A percentile compares a stretch with the other conserved stretches of the same genome.
phyloP scores from a whole-genome alignment of 176 grass and related monocot species.

The Phyllostachys edulis region DNA sequence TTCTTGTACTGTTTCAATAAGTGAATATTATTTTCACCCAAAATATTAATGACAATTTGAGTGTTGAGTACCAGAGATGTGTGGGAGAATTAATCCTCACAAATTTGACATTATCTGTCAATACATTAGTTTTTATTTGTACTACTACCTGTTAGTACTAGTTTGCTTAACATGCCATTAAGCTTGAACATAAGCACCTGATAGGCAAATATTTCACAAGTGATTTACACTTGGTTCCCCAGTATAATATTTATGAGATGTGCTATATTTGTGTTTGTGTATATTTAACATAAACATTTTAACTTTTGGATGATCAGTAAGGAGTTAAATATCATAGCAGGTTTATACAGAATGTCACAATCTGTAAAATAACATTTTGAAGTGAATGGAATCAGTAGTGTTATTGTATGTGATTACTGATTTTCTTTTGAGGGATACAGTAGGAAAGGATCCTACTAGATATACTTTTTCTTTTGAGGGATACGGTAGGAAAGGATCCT shows the following conservation, averaged over 20 bases:
- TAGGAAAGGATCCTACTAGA: no score
- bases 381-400: not conserved
- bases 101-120: not conserved
- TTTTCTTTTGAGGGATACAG: no score
- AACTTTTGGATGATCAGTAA: not conserved
- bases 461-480: no score
- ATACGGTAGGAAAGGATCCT: no score
- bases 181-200: not conserved
- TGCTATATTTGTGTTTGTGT: not conserved
- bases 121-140: not conserved
- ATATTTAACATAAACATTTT: not conserved
- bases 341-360: not conserved
- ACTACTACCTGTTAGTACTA: not conserved
- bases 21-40: not conserved
- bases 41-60: not conserved
- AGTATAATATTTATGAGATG: not conserved
- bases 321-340: not conserved
- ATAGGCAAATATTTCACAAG: not conserved
- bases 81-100: not conserved
- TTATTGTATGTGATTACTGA: slow-evolving; percentile 21
- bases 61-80: not conserved
- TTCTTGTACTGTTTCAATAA: not conserved
- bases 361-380: not conserved
- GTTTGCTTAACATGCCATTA: not conserved
- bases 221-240: not conserved